Conservation (phyloP, 176 grass and related monocot species). For the Thinopyrum elongatum region DNA sequence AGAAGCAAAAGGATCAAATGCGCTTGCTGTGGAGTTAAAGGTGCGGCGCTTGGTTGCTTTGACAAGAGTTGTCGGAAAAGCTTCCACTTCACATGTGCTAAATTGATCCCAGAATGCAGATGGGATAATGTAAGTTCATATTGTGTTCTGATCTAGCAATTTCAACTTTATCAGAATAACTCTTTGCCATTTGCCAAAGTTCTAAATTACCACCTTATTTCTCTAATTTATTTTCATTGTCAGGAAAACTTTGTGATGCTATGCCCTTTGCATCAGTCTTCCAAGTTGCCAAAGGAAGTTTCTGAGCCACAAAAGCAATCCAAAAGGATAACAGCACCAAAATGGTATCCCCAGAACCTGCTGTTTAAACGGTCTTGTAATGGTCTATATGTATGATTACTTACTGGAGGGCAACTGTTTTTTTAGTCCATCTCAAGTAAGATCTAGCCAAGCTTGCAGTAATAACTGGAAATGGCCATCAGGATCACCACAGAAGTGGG, state of each 20-base stretch:
- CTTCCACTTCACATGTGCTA: constrained; percentile 92
- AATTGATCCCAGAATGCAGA: constrained; percentile 77
- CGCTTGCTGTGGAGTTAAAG: constrained; percentile 86
- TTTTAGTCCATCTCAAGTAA: constrained; percentile 51
- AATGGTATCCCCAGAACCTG: constrained; percentile 42
- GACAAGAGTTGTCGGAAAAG: constrained; percentile 81
- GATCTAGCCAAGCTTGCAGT: constrained; percentile 23
- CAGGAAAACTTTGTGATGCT: constrained; percentile 99
- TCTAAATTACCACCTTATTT: constrained; percentile 4
- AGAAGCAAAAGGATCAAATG: constrained; percentile 95
- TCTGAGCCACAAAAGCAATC: constrained; percentile 46
- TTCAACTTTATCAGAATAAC: constrained; percentile 1
- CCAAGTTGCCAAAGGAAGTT: constrained; percentile 59
- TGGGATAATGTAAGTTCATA: constrained; percentile 82
- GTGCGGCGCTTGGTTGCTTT: constrained; percentile 91
- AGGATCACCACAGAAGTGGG: constrained; percentile 74
- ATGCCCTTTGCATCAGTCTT: constrained; percentile 69
- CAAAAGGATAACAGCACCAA: constrained; percentile 36
- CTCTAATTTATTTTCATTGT: background rate
- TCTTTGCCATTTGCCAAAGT: background rate
- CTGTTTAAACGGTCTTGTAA: constrained; percentile 8
- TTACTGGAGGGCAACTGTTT: constrained; percentile 18
- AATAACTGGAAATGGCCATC: constrained; percentile 66
- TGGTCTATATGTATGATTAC: background rate
- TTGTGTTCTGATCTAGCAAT: constrained; percentile 11